Base-by-base conservation (phyloP, 352 stramenopile genomes). In the Globisporangium acanthophoron region DNA sequence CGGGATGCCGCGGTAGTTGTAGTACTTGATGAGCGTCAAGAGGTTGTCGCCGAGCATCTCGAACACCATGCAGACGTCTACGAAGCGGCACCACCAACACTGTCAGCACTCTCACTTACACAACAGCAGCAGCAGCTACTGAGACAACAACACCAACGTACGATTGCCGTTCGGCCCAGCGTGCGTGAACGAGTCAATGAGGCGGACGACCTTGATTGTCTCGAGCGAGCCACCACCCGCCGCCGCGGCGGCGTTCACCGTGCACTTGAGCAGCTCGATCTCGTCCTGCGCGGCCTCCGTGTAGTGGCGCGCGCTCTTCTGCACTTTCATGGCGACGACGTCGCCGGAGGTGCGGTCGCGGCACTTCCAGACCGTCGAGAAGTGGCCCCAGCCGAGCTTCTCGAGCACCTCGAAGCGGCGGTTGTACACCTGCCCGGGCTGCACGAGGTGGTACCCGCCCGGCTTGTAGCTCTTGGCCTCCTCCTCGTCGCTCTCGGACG, bases 381-480 rank as follows among this genome's bases (percentile, higher is more conserved):
- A 99, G 70, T 99, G 97, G 29, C 97, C 97, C 97, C 97, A 99
- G 21, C 97, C 97, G 39, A 99, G 86, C 74, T 99, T 99, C 68
- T 98, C 93, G 41, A 99, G 80, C 58, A 99, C 93, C 31, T 97
- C 79, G 65, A 99, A 99, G 61, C 96, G 78, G 8, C 69, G 67
- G 52, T 96, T 96, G 79, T 91, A 98, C 56, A 97, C 76, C 43
- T 98, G 92, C 4, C 92, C 94, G 13, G 91, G 71, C 51, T 90
- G 82, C 16, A 99, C 97, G 44, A 79, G 93, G 73, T 99, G 97
- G 78, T 99, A 99, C 20, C 97, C 97, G 54, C 97, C 97, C 0
- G 88, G 67, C 59, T 98, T 98, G 75, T 99, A 99, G 50, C 94
- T 96, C 50, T 89, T 92, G 47, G 89, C 76, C 18, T 96, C 97